phyloP scores from a whole-genome alignment of 306 rosid genomes.

The Albizia julibrissin region DNA sequence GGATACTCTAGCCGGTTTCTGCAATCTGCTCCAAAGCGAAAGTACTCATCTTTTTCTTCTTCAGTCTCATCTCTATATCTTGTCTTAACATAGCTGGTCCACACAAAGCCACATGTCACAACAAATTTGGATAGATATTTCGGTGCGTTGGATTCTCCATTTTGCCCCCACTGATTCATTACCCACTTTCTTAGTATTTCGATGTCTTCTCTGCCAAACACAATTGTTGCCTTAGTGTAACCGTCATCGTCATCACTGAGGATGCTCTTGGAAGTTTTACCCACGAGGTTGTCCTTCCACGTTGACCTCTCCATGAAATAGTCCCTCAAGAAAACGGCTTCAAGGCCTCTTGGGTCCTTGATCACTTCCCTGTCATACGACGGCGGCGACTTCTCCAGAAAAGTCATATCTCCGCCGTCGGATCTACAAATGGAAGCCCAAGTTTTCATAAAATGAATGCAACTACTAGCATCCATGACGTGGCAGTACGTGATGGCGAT shows the following conservation, averaged over 20 bases:
- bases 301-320: constrained; percentile 30
- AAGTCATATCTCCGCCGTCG: constrained; percentile 9
- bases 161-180: constrained; percentile 3
- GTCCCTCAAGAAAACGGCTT: constrained; percentile 38
- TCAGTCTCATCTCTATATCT: background rate
- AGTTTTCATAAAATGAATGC: constrained; percentile 42
- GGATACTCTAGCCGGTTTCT: constrained; percentile 33
- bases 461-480: constrained; percentile 37
- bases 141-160: background rate
- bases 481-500: constrained; percentile 52
- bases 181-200: constrained; percentile 24
- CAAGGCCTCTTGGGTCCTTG: constrained; percentile 30
- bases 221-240: constrained; percentile 34
- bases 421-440: constrained; percentile 39
- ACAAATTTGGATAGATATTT: constrained; percentile 34
- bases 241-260: background rate
- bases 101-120: constrained; percentile 38
- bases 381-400: constrained; percentile 6
- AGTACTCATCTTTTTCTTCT: constrained; percentile 11
- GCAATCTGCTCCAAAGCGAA: constrained; percentile 39
- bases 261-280: background rate
- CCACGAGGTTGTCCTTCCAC: constrained; percentile 32
- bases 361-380: constrained; percentile 38
- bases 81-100: constrained; percentile 34
- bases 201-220: constrained; percentile 30